Conservation (phyloP, 2,329 filamentous ascomycete genomes). For the Fusarium solani-melongenae region DNA sequence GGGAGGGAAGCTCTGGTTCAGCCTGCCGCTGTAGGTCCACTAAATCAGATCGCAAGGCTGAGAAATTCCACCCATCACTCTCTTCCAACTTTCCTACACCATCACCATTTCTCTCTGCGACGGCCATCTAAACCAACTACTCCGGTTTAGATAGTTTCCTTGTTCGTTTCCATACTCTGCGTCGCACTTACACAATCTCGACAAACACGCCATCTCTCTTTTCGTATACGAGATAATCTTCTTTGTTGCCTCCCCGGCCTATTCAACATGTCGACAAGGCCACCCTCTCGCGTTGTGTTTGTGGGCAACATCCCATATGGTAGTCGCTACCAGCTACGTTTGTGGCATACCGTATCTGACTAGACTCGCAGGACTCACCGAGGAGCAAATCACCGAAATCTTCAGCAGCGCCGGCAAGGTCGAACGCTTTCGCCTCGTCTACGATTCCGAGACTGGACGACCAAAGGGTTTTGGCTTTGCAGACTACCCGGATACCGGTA, state of each 20-base stretch:
- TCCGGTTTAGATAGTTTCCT: background rate
- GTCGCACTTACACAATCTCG: background rate
- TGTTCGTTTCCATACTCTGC: background rate
- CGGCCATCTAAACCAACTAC: background rate
- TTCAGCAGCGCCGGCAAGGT: slow-evolving; percentile 92
- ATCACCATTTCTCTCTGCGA: background rate
- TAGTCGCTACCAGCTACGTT: slow-evolving; percentile 47
- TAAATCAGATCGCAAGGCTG: slow-evolving; percentile 36
- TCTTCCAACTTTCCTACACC: slow-evolving; percentile 8
- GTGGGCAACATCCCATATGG: slow-evolving; percentile 89
- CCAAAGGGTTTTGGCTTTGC: slow-evolving; percentile 98
- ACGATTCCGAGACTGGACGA: slow-evolving; percentile 93
- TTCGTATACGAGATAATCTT: background rate
- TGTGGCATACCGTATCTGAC: slow-evolving; percentile 34
- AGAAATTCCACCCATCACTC: slow-evolving; percentile 35
- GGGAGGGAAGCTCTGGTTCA: slow-evolving; percentile 28
- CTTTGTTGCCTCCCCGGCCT: background rate
- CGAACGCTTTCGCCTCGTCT: slow-evolving; percentile 90
- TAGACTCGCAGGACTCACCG: slow-evolving; percentile 78
- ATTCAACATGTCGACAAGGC: slow-evolving; percentile 73
- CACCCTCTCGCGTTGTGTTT: slow-evolving; percentile 82
- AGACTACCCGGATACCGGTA: slow-evolving; percentile 92
- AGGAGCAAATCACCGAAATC: slow-evolving; percentile 95
- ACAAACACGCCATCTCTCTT: background rate
- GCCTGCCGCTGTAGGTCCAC: slow-evolving; percentile 28